A percentile compares a stretch with the other conserved stretches of the same genome.
Evolutionary conservation across 2,329 filamentous ascomycete species (phyloP).

Genomic region (Fonsecaea pedrosoi): DNA sequence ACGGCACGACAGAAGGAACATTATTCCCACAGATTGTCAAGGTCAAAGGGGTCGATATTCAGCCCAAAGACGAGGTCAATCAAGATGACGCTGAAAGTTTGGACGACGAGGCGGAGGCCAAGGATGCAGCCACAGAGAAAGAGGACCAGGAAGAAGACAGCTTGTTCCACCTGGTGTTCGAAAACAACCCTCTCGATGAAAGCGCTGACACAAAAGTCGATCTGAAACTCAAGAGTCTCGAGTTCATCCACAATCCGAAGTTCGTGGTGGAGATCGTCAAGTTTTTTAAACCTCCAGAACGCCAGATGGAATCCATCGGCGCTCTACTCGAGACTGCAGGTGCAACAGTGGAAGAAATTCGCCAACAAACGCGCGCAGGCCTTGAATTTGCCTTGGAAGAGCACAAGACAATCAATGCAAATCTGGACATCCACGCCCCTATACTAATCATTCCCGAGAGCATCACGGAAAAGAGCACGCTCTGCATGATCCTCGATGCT

Average conservation of each 20-base stretch:
- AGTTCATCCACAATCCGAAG: constrained; percentile 96
- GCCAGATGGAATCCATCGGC: constrained; percentile 97
- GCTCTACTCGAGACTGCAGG: constrained; percentile 95
- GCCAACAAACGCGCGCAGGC: constrained; percentile 93
- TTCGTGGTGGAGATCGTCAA: constrained; percentile 89
- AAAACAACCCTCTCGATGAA: constrained; percentile 92
- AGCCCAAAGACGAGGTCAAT: constrained; percentile 59
- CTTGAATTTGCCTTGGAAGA: constrained; percentile 96
- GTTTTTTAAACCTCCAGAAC: constrained; percentile 95
- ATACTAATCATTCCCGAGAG: constrained; percentile 96
- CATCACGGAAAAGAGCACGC: constrained; percentile 78
- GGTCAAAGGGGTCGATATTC: constrained; percentile 81
- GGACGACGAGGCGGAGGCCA: constrained; percentile 39
- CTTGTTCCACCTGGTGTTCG: constrained; percentile 90
- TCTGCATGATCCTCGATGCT: constrained; percentile 92
- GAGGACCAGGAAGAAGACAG: constrained; percentile 66
- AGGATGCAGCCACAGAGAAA: constrained; percentile 47
- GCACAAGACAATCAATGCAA: constrained; percentile 96
- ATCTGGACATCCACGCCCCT: constrained; percentile 92
- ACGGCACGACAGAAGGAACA: constrained; percentile 90
- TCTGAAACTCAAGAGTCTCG: constrained; percentile 90
- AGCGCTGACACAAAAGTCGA: constrained; percentile 89
- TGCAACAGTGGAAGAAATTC: constrained; percentile 90
- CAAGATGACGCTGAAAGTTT: constrained; percentile 50
- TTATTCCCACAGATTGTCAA: constrained; percentile 93